These are phyloP conservation scores for Erysiphe neolycopersici DNA, from an alignment of 2,329 filamentous ascomycete species.

Conservation along the genomic window DNA sequence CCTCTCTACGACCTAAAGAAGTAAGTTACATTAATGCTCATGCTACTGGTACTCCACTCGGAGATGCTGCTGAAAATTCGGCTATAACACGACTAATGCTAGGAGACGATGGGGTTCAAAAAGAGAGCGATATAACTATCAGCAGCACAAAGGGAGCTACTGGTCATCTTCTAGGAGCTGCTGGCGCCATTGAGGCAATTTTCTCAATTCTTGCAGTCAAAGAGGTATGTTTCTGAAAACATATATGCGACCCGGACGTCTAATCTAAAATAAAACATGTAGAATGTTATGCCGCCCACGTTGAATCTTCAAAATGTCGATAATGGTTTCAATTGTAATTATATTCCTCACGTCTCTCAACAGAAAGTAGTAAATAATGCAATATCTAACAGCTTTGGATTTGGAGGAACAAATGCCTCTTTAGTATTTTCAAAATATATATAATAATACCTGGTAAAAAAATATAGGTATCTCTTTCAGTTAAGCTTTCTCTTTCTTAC, in stretches of 20 bases:
- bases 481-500: not conserved
- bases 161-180: conserved; percentile 74
- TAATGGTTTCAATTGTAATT: conserved; percentile 53
- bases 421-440: conserved; percentile 35
- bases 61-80: conserved; percentile 65
- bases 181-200: conserved; percentile 71
- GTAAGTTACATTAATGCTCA: conserved; percentile 93
- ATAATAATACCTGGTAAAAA: too few species aligned
- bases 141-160: conserved; percentile 88
- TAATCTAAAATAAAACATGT: not conserved
- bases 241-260: not conserved
- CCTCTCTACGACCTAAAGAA: conserved; percentile 35
- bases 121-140: conserved; percentile 42
- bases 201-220: conserved; percentile 58
- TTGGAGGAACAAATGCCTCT: conserved; percentile 86
- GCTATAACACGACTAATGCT: conserved; percentile 59
- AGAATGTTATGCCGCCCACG: conserved; percentile 66
- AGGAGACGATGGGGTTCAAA: conserved; percentile 36
- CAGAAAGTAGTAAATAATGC: conserved; percentile 43
- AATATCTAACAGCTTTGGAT: conserved; percentile 88
- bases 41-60: conserved; percentile 64
- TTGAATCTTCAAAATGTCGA: conserved; percentile 49
- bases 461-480: not conserved
- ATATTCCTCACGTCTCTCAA: conserved; percentile 49
- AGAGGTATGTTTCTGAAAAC: conserved; percentile 28